Evolutionary conservation across 257 asterid species (phyloP), one percentile per base, ranked within the genome.

Genomic region (Cinchona pubescens): DNA sequence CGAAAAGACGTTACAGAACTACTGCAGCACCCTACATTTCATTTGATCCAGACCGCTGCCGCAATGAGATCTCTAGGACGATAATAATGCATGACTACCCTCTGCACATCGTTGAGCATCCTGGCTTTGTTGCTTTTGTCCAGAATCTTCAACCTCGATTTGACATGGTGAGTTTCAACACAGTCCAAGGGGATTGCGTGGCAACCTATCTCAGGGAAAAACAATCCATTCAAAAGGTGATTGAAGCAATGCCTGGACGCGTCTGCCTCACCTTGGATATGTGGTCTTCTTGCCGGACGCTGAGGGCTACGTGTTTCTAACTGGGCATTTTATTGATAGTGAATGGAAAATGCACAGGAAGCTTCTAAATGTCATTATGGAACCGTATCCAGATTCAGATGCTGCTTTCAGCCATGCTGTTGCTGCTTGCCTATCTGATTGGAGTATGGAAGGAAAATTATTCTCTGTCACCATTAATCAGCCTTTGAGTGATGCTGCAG

Each of bases 81-180:
- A 95, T 92, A 65, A 91, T 92, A 62, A 86, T 92, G 96, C 99
- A 95, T 38, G 99, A 95, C 21, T 95, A 92, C 83, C 98, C 98
- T 2, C 96, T 92, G 43, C 96, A 92, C 91, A 95, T 95, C 82
- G 98, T 92, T 18, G 97, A 95, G 79, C 98, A 95, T 77, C 96
- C 96, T 5, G 99, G 98, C 62, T 95, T 95, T 78, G 80, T 91
- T 73, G 87, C 97, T 14, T 95, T 95, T 78, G 88, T 89, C 78
- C 99, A 83, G 83, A 91, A 81, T 78, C 85, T 95, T 30, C 99
- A 95, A 85, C 99, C 98, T 67, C 90, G 92, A 10, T 95, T 95
- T 61, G 97, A 95, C 74, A 92, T 90, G 98, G 92, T 91, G 83
- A 92, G 96, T 86, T 95, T 92, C 79, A 88, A 92, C 73, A 87